These are phyloP conservation scores for Arthrocladium fulminans DNA, from an alignment of 2,329 filamentous ascomycete species.

Conservation along the genomic window DNA sequence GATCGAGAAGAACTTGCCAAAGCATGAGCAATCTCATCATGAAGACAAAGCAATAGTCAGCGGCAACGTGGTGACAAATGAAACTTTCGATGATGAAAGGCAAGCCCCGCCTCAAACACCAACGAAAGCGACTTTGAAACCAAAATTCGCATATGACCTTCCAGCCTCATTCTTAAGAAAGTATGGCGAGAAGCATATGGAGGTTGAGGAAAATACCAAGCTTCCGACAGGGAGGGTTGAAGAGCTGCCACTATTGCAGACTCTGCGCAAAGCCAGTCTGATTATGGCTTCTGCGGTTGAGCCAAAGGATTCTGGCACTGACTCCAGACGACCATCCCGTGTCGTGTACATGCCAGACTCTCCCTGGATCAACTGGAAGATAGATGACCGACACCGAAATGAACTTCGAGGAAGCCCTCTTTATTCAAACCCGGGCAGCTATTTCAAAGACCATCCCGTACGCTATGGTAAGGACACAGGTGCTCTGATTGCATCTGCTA, in stretches of 20 bases:
- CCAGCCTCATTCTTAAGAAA: slow-evolving; percentile 13
- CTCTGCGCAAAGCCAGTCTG: slow-evolving; percentile 1
- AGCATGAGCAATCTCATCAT: background rate
- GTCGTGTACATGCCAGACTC: slow-evolving; percentile 3
- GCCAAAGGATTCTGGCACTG: background rate
- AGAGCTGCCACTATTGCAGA: background rate
- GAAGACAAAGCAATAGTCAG: background rate
- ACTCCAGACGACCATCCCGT: background rate
- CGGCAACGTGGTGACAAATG: background rate
- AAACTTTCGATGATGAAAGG: background rate
- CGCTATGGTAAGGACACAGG: slow-evolving; percentile 6
- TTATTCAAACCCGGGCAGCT: background rate
- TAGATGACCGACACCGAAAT: background rate
- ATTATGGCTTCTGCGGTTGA: slow-evolving; percentile 1
- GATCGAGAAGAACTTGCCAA: background rate
- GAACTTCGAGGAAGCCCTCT: background rate
- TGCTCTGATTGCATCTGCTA: background rate
- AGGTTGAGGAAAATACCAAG: background rate
- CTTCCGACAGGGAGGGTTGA: background rate
- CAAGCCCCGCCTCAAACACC: background rate
- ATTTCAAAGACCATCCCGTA: slow-evolving; percentile 6
- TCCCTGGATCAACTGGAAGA: slow-evolving; percentile 6
- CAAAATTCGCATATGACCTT: background rate
- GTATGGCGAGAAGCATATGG: slow-evolving; percentile 9
- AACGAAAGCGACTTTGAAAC: background rate